phyloP scores from a whole-genome alignment of 139 green algal species.

The Desmodesmus armatus region DNA sequence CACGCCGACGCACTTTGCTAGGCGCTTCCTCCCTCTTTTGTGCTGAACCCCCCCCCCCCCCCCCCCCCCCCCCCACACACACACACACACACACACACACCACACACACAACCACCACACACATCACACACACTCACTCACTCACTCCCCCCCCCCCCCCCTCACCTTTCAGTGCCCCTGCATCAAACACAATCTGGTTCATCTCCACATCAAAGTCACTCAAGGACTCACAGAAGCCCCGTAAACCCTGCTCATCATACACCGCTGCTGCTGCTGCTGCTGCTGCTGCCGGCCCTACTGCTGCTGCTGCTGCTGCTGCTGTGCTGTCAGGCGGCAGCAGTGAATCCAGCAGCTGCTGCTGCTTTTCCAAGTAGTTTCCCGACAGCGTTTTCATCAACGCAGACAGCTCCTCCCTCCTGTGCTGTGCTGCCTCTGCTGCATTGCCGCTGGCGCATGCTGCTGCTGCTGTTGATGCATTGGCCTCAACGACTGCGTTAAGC shows the following conservation, averaged over 20 bases:
- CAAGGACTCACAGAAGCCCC: slow-evolving; percentile 56
- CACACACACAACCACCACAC: too few species aligned
- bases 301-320: slow-evolving; percentile 28
- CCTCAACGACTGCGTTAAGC: slow-evolving; percentile 65
- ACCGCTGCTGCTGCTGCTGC: slow-evolving; percentile 15
- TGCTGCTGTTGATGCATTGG: slow-evolving; percentile 18
- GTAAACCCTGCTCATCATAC: slow-evolving; percentile 30
- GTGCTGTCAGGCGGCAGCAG: too few species aligned
- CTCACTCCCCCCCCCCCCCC: too few species aligned
- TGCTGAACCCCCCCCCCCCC: too few species aligned
- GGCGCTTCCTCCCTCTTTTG: too few species aligned
- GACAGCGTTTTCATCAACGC: slow-evolving; percentile 48
- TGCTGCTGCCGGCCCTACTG: not conserved
- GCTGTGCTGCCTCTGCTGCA: slow-evolving; percentile 18
- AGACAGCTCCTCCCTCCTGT: slow-evolving; percentile 15
- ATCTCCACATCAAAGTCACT: slow-evolving; percentile 83
- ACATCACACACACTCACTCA: too few species aligned
- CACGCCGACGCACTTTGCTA: not conserved
- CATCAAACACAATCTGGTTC: slow-evolving; percentile 72
- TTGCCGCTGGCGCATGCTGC: slow-evolving; percentile 2
- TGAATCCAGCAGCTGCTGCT: slow-evolving; percentile 56
- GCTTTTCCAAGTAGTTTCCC: slow-evolving; percentile 58
- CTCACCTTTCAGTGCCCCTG: slow-evolving; percentile 68
- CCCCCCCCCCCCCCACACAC: too few species aligned
- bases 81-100: too few species aligned